A percentile compares a stretch with the other conserved stretches of the same genome.
Evolutionary conservation across 2,329 filamentous ascomycete species (phyloP).

Genomic region (Calonectria multiphialidica): DNA sequence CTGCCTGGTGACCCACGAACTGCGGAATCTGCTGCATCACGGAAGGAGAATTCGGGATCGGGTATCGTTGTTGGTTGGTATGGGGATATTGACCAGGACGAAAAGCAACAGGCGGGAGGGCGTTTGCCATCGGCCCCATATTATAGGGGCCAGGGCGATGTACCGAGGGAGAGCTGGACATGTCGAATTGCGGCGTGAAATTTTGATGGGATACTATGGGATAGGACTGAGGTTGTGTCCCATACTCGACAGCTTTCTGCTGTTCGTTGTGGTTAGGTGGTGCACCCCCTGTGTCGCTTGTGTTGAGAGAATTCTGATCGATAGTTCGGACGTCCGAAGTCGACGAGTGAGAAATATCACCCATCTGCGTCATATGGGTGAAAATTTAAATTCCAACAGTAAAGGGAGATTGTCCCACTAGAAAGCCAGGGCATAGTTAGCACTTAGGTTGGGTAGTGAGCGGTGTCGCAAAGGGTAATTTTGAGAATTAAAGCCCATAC

Average conservation of each 20-base stretch:
- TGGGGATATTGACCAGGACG: constrained; percentile 53
- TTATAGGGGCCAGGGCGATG: constrained; percentile 55
- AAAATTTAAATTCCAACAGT: constrained; percentile 7
- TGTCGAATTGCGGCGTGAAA: constrained; percentile 58
- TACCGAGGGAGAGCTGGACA: constrained; percentile 45
- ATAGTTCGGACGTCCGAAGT: constrained; percentile 26
- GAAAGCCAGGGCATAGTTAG: not conserved
- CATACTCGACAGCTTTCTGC: constrained; percentile 34
- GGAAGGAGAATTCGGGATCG: constrained; percentile 50
- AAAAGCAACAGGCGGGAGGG: constrained; percentile 57
- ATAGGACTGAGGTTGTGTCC: constrained; percentile 35
- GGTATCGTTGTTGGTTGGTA: constrained; percentile 49
- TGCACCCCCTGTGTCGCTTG: constrained; percentile 19
- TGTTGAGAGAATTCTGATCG: constrained; percentile 23
- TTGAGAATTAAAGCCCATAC: not conserved
- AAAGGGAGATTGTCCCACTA: not conserved
- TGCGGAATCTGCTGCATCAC: constrained; percentile 56
- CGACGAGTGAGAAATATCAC: constrained; percentile 36
- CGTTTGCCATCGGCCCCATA: constrained; percentile 59
- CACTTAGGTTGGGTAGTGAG: not conserved
- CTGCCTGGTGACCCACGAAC: constrained; percentile 52
- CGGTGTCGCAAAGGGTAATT: not conserved
- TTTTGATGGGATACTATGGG: constrained; percentile 51
- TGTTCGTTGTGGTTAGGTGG: constrained; percentile 22
- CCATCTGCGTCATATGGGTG: constrained; percentile 32